These are phyloP conservation scores for Eutrema yunnanense DNA, from an alignment of 345 rosid species.

Conservation along the genomic window DNA sequence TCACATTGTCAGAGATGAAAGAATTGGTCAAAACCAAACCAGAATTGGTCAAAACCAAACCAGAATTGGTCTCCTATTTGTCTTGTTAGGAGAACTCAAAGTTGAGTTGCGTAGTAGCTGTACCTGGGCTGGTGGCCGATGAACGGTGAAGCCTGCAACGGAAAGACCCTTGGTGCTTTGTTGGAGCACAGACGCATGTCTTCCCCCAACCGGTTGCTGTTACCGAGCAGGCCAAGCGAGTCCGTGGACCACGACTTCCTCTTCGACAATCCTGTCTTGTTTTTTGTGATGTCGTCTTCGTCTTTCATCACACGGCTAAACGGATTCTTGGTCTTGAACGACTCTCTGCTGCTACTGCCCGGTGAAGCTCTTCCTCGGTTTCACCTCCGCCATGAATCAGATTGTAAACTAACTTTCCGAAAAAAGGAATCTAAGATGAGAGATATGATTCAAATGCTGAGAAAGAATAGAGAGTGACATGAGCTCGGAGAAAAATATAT, in stretches of 20 bases:
- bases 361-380: slow-evolving; percentile 11
- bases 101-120: not conserved
- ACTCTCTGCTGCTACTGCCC: slow-evolving; percentile 15
- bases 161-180: slow-evolving; percentile 29
- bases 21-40: too few species aligned
- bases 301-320: slow-evolving; percentile 16
- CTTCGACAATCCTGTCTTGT: slow-evolving; percentile 14
- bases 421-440: not conserved
- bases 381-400: slow-evolving; percentile 20
- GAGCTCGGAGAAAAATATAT: too few species aligned
- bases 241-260: slow-evolving; percentile 33
- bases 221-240: slow-evolving; percentile 20
- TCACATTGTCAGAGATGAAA: too few species aligned
- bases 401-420: not conserved
- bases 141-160: slow-evolving; percentile 33
- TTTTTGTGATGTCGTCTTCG: not conserved
- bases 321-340: slow-evolving; percentile 17
- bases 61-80: too few species aligned
- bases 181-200: slow-evolving; percentile 24
- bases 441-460: too few species aligned
- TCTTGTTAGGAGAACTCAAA: too few species aligned
- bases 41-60: too few species aligned
- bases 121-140: slow-evolving; percentile 12
- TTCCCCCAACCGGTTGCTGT: slow-evolving; percentile 16
- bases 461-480: too few species aligned